Evolutionary conservation across 177 flowering plant species (phyloP).

Genomic region (Vitis hybrid): DNA sequence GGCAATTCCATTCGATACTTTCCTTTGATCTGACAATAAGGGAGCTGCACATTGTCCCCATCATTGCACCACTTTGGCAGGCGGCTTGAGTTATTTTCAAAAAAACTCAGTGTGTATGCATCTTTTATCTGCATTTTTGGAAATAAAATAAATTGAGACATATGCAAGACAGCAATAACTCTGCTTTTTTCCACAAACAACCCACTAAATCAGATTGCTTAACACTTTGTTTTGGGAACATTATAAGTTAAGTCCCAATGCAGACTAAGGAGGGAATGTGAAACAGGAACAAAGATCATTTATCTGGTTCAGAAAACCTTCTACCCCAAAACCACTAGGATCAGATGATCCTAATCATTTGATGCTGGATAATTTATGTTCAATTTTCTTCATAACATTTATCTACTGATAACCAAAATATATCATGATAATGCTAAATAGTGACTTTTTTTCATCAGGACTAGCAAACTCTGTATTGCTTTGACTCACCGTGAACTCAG

Average conservation of each 20-base stretch:
- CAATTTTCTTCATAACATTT: no score
- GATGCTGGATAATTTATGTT: no score
- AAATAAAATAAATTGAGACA: neutral
- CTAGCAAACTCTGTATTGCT: neutral
- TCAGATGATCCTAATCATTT: no score
- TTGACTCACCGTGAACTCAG: conserved; percentile 89
- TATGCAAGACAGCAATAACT: neutral
- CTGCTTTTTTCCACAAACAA: no score
- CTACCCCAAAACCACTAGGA: no score
- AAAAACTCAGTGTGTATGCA: conserved; percentile 80
- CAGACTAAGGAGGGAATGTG: no score
- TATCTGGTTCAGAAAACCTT: no score
- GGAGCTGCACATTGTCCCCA: conserved; percentile 68
- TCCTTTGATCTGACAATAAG: conserved; percentile 88
- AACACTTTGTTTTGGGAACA: no score
- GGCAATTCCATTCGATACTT: conserved; percentile 94
- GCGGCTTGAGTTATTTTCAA: conserved; percentile 71
- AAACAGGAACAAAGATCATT: no score
- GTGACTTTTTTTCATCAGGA: neutral
- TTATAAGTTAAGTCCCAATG: no score
- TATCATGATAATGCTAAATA: neutral
- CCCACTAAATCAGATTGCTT: no score
- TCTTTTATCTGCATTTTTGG: conserved; percentile 83
- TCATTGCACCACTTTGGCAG: conserved; percentile 94
- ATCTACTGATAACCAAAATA: no score